Evolutionary conservation across 73 alveolate species (phyloP).

Genomic region (Paramecium sonneborni): DNA sequence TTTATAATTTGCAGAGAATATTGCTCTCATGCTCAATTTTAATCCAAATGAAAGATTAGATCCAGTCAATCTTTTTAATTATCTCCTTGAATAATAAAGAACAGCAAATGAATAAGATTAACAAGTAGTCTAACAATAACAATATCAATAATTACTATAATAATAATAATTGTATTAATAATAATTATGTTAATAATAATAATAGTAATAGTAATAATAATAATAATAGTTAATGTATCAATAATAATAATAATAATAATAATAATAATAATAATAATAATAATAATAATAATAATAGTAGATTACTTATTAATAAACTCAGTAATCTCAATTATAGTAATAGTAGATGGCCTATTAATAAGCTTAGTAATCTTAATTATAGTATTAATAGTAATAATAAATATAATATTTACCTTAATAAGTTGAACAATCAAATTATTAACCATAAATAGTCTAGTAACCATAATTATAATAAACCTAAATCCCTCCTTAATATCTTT

Average conservation of each 20-base stretch:
- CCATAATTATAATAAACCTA: neutral
- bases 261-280: neutral
- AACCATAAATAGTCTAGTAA: neutral
- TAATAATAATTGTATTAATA: neutral
- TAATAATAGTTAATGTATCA: neutral
- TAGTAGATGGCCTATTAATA: neutral
- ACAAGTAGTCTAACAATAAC: neutral
- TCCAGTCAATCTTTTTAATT: conserved; percentile 46
- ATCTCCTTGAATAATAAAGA: conserved; percentile 30
- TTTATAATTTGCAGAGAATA: conserved; percentile 7
- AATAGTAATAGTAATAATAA: neutral
- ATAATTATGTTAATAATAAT: neutral
- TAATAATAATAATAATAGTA: neutral
- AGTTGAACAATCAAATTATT: neutral
- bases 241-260: neutral
- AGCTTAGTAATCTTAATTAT: neutral
- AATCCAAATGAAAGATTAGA: conserved; percentile 46
- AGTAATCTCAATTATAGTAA: neutral
- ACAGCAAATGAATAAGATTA: conserved; percentile 3
- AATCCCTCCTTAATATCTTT: neutral
- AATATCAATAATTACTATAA: neutral
- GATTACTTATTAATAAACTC: neutral
- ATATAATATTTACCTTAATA: neutral
- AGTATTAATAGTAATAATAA: neutral
- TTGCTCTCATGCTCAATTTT: conserved; percentile 42